phyloP scores from a whole-genome alignment of 1,139 yeast genomes.

The Magnusiomyces tetraspermus region DNA sequence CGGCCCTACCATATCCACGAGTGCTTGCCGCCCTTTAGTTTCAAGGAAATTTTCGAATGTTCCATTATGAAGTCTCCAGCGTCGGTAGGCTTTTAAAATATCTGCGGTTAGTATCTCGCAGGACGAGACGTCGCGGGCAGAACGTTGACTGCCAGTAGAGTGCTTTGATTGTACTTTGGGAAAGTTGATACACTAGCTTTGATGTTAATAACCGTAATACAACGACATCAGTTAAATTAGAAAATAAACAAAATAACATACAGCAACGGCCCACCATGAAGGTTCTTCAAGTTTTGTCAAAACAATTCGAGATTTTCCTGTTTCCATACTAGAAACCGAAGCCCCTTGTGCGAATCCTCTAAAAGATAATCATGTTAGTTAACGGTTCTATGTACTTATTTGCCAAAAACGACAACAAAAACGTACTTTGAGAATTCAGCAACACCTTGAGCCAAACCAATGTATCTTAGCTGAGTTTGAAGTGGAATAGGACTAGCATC shows the following conservation, averaged over 20 bases:
- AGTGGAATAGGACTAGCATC: slow-evolving; percentile 15
- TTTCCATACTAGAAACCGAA: slow-evolving; percentile 23
- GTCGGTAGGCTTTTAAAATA: slow-evolving; percentile 22
- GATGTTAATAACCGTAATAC: neutral
- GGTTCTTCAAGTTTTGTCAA: slow-evolving; percentile 22
- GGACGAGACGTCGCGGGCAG: slow-evolving; percentile 17
- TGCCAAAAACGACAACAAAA: neutral
- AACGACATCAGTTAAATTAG: neutral
- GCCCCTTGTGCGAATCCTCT: slow-evolving; percentile 24
- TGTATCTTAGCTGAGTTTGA: slow-evolving; percentile 22
- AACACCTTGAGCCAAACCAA: slow-evolving; percentile 29
- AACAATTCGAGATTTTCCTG: slow-evolving; percentile 22
- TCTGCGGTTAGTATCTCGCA: slow-evolving; percentile 22
- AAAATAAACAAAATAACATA: slow-evolving; percentile 7
- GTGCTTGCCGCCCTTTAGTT: slow-evolving; percentile 14
- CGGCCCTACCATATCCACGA: slow-evolving; percentile 18
- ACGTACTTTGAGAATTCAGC: slow-evolving; percentile 22
- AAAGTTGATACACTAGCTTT: slow-evolving; percentile 13
- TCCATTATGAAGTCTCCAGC: slow-evolving; percentile 28
- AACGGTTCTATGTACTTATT: no score
- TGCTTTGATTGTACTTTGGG: slow-evolving; percentile 11
- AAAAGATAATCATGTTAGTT: neutral
- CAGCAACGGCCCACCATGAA: slow-evolving; percentile 27
- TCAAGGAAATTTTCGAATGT: slow-evolving; percentile 14
- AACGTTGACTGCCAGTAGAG: slow-evolving; percentile 10